phyloP scores from a whole-genome alignment of 805 yeast genomes.

The Huiozyma sinensis region DNA sequence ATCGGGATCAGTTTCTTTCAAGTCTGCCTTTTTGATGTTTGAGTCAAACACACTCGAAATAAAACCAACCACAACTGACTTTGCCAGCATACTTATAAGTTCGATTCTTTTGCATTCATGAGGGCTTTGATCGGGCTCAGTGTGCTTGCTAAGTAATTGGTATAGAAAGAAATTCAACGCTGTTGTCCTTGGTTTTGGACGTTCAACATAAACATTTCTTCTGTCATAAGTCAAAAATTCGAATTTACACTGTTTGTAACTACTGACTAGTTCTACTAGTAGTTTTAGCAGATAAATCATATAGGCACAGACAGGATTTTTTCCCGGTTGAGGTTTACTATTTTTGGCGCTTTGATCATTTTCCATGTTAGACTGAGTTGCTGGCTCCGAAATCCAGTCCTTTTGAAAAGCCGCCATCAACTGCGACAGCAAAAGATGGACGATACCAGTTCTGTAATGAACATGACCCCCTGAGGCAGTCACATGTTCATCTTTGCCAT shows the following conservation, averaged over 20 bases:
- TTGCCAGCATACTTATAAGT: constrained; percentile 52
- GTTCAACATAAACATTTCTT: constrained; percentile 35
- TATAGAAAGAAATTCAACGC: constrained; percentile 69
- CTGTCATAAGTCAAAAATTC: constrained; percentile 71
- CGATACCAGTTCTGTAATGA: constrained; percentile 41
- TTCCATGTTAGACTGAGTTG: constrained; percentile 23
- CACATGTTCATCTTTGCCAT: constrained; percentile 5
- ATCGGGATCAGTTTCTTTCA: constrained; percentile 51
- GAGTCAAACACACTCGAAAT: constrained; percentile 47
- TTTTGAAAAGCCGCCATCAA: constrained; percentile 40
- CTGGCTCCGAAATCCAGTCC: constrained; percentile 34
- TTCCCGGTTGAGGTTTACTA: constrained; percentile 30
- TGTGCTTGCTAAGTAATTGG: constrained; percentile 50
- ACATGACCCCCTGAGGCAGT: not conserved
- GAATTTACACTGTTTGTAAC: constrained; percentile 71
- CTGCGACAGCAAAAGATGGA: constrained; percentile 54
- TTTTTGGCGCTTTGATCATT: constrained; percentile 12
- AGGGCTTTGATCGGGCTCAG: constrained; percentile 29
- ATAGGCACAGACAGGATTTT: constrained; percentile 51
- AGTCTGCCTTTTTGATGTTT: constrained; percentile 31
- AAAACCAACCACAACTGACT: constrained; percentile 50
- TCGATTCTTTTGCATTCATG: constrained; percentile 37
- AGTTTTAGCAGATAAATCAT: constrained; percentile 58
- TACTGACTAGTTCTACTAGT: constrained; percentile 59
- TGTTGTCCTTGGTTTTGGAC: constrained; percentile 61